Evolutionary conservation across 2,329 filamentous ascomycete species (phyloP), one percentile per base, ranked within the genome.

Genomic region (Epichloe glyceriae): DNA sequence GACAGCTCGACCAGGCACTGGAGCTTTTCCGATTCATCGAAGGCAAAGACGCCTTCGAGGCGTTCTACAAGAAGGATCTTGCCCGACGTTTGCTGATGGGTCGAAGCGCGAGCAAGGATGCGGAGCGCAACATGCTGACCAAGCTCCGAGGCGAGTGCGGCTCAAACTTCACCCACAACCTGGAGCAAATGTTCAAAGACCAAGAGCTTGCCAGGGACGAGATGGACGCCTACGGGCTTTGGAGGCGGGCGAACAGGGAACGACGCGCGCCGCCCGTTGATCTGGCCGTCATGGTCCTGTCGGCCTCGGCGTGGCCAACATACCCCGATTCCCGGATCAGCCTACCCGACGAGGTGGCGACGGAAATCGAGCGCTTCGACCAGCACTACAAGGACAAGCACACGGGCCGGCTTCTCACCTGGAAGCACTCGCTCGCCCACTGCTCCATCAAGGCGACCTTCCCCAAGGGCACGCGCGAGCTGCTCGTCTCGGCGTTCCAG

Each of bases 181-280:
- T 99, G 0, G 94, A 99, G 68, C 88, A 91, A 55, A 99, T 99
- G 93, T 98, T 99, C 73, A 95, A 95, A 66, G 93, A 99, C 62
- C 88, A 97, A 66, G 90, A 96, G 63, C 76, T 96, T 19, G 87
- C 87, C 12, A 85, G 86, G 54, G 93, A 97, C 60, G 91, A 97
- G 64, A 95, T 97, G 85, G 70, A 77, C n/a, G 80, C 85, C 0
- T 98, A 95, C 70, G 93, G 85, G 65, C 76, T 67, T 66, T 89
- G 67, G 69, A 75, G 77, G 15, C 74, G 78, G 15, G 74, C 75
- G 48, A 76, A 76, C 50, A 65, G 57, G 2, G 69, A 69, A 33
- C 12, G 19, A 4, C 61, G 63, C 34, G 79, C 74, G 52, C 66
- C 74, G 5, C 64, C 70, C 1, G 65, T 95, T 41, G 67, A 70